Conservation (phyloP, 2,329 filamentous ascomycete species). For the Fonsecaea monophora region DNA sequence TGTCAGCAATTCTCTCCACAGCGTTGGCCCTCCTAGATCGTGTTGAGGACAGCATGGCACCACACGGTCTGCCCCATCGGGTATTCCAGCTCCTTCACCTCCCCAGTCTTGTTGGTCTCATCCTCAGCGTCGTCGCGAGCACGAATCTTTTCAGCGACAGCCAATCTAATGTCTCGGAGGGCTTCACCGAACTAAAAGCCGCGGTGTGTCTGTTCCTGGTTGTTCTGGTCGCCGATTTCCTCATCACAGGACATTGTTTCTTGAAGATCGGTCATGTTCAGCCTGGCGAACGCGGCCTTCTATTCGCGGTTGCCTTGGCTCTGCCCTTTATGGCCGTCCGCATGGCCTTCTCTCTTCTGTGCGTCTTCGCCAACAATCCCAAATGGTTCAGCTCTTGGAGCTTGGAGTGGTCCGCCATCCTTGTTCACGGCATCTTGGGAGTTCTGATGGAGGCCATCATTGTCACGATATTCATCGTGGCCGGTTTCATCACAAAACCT, state of each 20-base stretch:
- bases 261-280: conserved; percentile 46
- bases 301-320: conserved; percentile 52
- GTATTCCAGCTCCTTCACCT: conserved; percentile 45
- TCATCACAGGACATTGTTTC: conserved; percentile 42
- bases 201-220: conserved; percentile 54
- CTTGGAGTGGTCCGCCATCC: conserved; percentile 45
- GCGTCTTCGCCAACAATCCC: conserved; percentile 50
- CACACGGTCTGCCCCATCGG: conserved; percentile 36
- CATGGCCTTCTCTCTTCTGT: conserved; percentile 56
- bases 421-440: conserved; percentile 55
- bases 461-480: conserved; percentile 51
- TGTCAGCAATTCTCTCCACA: conserved; percentile 58
- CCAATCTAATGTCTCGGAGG: conserved; percentile 43
- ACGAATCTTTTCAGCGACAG: conserved; percentile 43
- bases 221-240: conserved; percentile 47
- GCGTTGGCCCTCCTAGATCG: conserved; percentile 54
- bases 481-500: conserved; percentile 39
- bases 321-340: conserved; percentile 60
- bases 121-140: conserved; percentile 56
- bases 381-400: conserved; percentile 52
- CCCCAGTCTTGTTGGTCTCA: conserved; percentile 44
- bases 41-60: conserved; percentile 41
- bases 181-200: conserved; percentile 49
- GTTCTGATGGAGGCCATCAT: conserved; percentile 60
- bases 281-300: conserved; percentile 55